phyloP scores from a whole-genome alignment of 768 basidiomycete species.

The Lepiota venenata region DNA sequence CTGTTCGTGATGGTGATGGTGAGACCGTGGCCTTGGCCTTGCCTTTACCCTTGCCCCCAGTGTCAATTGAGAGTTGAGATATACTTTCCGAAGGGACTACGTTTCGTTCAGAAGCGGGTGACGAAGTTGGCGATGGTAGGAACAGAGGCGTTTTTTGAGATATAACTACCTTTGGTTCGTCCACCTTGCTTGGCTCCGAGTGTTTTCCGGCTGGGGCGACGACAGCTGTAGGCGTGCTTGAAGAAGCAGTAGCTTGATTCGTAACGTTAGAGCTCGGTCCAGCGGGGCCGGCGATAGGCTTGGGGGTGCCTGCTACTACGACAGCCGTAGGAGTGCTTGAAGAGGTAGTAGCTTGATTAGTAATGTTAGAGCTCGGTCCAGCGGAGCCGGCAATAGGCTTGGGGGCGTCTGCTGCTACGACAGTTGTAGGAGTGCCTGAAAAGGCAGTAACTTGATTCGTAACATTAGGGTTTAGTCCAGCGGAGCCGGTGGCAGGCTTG shows the following conservation, averaged over 20 bases:
- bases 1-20: not conserved
- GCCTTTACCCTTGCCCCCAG: not conserved
- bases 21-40: not conserved
- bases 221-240: not conserved
- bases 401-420: too few relatives aligned
- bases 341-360: not conserved
- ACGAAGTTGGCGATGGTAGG: conserved; percentile 41
- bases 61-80: not conserved
- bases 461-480: too few relatives aligned
- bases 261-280: not conserved
- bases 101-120: conserved; percentile 16
- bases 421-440: not conserved
- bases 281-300: not conserved
- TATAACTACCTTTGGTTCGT: not conserved
- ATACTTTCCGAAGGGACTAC: not conserved
- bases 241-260: not conserved
- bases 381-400: too few relatives aligned
- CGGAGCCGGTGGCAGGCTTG: not conserved
- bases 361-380: too few relatives aligned
- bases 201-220: not conserved
- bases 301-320: not conserved
- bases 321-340: not conserved
- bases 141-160: conserved; percentile 38
- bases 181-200: too few relatives aligned
- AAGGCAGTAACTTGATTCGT: not conserved